Base-by-base conservation (phyloP, 352 stramenopile genomes). In the Globisporangium abappressorium region DNA sequence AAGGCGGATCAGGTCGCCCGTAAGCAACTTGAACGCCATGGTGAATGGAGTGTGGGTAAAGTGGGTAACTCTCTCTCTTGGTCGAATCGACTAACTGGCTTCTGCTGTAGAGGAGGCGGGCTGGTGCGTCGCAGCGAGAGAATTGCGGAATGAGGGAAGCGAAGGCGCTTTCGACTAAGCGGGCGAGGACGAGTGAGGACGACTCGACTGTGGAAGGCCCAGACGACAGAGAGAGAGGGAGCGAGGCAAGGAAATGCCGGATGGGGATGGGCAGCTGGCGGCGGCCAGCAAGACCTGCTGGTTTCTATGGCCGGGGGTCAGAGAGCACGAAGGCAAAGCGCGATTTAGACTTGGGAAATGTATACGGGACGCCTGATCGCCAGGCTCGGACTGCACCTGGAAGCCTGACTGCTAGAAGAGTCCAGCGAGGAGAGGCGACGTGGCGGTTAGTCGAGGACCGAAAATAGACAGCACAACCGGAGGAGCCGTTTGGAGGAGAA, bases 1-100 rank as follows among this genome's bases (percentile, higher is more conserved):
- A 55, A 91, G 76, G 33, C 80, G 81, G 56, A 89, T 82, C 59
- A 91, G 72, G 68, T 91, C 83, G 55, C 77, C 73, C 18, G 79
- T 82, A 14, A 84, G 72, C 57, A 86, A 28, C 43, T 79, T 81
- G 70, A 86, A 86, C 28, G 71, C 72, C 56, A 75, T 66, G 26
- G n/a, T 14, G 12, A 28, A n/a, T 1, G 38, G 53, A 55, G 74
- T 80, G 24, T 11, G 11, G 43, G 24, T 22, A 46, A 43, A 18
- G 38, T 46, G 38, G 38, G 14, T 57, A 47, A 22, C 33, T 43
- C 57, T 54, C 38, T n/a, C 14, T 28, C 41, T 12, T 22, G 12
- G 28, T 24, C 20, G 33, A 22, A 28, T 51, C 33, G 24, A 26
- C 54, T 49, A 49, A 30, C 57, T 49, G 57, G 57, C 57, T 47